Conservation (phyloP, 129 eudicot genomes). For the Pulicaria dysenterica region DNA sequence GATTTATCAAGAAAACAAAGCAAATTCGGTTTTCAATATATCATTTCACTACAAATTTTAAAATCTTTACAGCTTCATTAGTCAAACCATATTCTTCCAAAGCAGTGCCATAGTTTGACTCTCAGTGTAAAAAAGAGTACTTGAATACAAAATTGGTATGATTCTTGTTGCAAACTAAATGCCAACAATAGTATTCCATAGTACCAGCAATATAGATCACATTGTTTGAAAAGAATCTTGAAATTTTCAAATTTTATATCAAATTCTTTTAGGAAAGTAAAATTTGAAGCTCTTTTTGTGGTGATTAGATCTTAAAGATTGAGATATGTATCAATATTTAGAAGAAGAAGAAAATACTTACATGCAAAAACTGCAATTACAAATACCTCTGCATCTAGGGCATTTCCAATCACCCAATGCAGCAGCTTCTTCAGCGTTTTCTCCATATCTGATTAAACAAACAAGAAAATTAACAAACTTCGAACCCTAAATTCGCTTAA, state of each 20-base stretch:
- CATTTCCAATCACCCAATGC: conserved; percentile 57
- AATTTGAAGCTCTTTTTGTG: conserved; percentile 1
- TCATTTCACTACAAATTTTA: not conserved
- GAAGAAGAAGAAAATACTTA: conserved; percentile 23
- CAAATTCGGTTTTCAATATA: conserved; percentile 14
- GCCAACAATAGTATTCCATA: conserved; percentile 15
- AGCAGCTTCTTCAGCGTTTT: conserved; percentile 55
- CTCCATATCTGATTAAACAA: conserved; percentile 50
- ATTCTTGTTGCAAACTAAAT: conserved; percentile 23
- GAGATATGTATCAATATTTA: conserved; percentile 8
- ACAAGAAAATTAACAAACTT: not conserved
- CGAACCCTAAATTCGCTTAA: conserved; percentile 9
- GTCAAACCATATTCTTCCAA: conserved; percentile 8
- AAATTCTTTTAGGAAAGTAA: conserved; percentile 5
- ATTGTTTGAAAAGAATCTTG: conserved; percentile 2
- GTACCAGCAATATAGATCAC: conserved; percentile 21
- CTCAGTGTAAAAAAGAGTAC: conserved; percentile 21
- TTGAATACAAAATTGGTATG: conserved; percentile 28
- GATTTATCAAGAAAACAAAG: not conserved
- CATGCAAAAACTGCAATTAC: conserved; percentile 74
- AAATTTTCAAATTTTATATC: not conserved
- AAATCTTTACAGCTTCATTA: not conserved
- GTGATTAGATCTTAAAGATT: conserved; percentile 22
- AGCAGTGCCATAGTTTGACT: conserved; percentile 12
- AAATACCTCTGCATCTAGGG: conserved; percentile 67